Conservation (phyloP, 371 early-diverging fungal species). For the Mucor indicus region DNA sequence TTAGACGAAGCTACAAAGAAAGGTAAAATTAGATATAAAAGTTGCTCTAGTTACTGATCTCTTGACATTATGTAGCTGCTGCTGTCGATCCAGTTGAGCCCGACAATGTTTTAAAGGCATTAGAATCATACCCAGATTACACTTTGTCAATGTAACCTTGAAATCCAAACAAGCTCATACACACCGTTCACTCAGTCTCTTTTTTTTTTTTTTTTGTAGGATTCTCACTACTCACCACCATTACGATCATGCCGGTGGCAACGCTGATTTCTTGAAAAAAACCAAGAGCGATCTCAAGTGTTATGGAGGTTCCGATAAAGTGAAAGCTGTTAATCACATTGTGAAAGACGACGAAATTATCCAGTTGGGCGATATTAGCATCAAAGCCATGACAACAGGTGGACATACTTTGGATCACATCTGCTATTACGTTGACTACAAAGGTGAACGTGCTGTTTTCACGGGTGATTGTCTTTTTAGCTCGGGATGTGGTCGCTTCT, state of each 20-base stretch:
- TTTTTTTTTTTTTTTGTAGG: constrained; percentile 9
- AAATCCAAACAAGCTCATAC: too few species aligned
- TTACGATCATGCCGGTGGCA: constrained; percentile 81
- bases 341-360: constrained; percentile 65
- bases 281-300: constrained; percentile 13
- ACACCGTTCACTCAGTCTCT: too few species aligned
- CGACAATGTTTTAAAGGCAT: constrained; percentile 37
- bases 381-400: constrained; percentile 59
- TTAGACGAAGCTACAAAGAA: constrained; percentile 64
- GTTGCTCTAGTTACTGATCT: not conserved
- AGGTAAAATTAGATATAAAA: constrained; percentile 3
- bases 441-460: constrained; percentile 23
- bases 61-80: constrained; percentile 22
- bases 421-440: constrained; percentile 24
- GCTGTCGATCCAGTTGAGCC: constrained; percentile 62
- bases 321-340: constrained; percentile 55
- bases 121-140: constrained; percentile 33
- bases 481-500: constrained; percentile 87
- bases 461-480: constrained; percentile 41
- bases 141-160: constrained; percentile 46
- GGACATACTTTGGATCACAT: constrained; percentile 82
- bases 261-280: constrained; percentile 44
- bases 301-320: constrained; percentile 51
- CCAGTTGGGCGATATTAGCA: constrained; percentile 56
- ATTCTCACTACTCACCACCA: constrained; percentile 81